These are phyloP conservation scores for Knufia petricola DNA, from an alignment of 2,329 filamentous ascomycete species.

Conservation along the genomic window DNA sequence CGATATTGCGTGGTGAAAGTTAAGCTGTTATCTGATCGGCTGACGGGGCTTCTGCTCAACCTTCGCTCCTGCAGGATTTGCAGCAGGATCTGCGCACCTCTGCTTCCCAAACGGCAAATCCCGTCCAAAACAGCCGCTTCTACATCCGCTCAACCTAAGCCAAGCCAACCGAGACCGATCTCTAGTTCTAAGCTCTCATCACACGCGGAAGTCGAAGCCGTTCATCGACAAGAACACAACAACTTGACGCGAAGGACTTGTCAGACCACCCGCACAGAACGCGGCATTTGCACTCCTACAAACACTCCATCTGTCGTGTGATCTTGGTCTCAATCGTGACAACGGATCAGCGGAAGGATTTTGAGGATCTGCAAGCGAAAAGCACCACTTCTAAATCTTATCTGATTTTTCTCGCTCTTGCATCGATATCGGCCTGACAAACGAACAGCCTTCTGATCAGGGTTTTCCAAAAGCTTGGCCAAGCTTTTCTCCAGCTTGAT, in stretches of 20 bases:
- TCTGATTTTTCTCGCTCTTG: slow-evolving; percentile 1
- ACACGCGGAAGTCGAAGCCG: neutral
- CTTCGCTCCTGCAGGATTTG: neutral
- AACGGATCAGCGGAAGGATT: no score
- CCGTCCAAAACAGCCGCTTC: neutral
- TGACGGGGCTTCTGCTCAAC: neutral
- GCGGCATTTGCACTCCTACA: neutral
- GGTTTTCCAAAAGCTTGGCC: slow-evolving; percentile 9
- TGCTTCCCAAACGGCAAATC: neutral
- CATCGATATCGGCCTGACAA: slow-evolving; percentile 4
- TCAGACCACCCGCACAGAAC: neutral
- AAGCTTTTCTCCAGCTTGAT: slow-evolving; percentile 24
- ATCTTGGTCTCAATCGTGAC: no score
- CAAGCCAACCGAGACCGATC: slow-evolving; percentile 9
- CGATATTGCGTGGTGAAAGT: neutral
- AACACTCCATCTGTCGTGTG: no score
- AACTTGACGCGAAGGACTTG: neutral
- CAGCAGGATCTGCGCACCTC: neutral
- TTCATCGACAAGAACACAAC: neutral
- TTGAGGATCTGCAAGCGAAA: neutral
- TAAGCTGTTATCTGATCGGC: neutral
- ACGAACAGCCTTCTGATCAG: neutral
- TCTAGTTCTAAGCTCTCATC: neutral
- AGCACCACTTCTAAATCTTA: neutral
- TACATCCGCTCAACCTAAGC: neutral